Evolutionary conservation across 495 filamentous ascomycete genomes (phyloP).

Genomic region (Lepidopterella palustris): DNA sequence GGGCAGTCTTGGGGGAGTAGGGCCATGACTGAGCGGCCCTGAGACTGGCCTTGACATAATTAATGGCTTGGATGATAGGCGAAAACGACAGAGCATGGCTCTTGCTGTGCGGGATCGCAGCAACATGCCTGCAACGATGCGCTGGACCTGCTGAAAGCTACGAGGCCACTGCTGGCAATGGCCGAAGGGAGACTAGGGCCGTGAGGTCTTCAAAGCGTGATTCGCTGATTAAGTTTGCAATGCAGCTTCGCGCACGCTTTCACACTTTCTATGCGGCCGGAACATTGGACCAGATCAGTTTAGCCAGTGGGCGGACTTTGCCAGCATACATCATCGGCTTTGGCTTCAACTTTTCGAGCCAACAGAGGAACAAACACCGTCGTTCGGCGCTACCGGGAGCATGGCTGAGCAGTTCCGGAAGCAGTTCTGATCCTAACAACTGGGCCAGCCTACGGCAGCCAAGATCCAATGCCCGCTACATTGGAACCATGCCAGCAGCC

Average conservation of each 20-base stretch:
- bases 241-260: not conserved
- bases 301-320: not conserved
- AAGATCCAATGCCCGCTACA: constrained; percentile 2
- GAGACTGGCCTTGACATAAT: constrained; percentile 17
- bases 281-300: constrained; percentile 1
- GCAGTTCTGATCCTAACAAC: not conserved
- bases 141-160: constrained; percentile 14
- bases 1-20: not conserved
- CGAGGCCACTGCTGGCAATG: not conserved
- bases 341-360: not conserved
- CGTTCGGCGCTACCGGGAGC: constrained; percentile 8
- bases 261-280: not conserved
- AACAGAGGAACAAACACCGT: not conserved
- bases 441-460: not conserved
- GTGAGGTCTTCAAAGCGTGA: not conserved
- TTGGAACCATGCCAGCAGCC: not conserved
- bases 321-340: not conserved
- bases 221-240: not conserved
- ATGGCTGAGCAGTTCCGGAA: not conserved
- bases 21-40: not conserved
- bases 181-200: not conserved
- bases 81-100: constrained; percentile 15
- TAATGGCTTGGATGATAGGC: constrained; percentile 17
- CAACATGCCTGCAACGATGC: constrained; percentile 24
- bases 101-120: constrained; percentile 19